A percentile compares a stretch with the other conserved stretches of the same genome.
These are phyloP conservation scores for Podaxis pistillaris DNA, from an alignment of 768 basidiomycete species.

Conservation along the genomic window DNA sequence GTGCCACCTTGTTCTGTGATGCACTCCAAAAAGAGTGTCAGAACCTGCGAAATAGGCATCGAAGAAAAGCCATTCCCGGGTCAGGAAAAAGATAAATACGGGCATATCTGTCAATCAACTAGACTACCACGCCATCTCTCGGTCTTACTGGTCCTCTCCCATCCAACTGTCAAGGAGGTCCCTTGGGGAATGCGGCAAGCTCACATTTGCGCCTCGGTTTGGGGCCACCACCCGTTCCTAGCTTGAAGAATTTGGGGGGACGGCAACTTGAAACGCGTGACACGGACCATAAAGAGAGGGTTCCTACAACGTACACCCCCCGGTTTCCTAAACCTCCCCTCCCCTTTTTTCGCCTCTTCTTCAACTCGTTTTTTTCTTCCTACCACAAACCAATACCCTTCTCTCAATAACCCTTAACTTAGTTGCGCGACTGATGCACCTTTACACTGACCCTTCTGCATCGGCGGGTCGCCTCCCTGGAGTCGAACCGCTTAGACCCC, in stretches of 20 bases:
- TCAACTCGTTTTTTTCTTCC: neutral
- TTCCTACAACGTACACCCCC: neutral
- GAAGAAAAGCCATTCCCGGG: no score
- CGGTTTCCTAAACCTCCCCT: neutral
- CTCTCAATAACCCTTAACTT: neutral
- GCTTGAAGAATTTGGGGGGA: neutral
- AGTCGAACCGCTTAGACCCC: neutral
- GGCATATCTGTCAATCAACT: neutral
- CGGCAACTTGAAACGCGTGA: neutral
- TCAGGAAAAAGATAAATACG: no score
- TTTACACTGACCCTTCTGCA: neutral
- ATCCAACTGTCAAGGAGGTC: neutral
- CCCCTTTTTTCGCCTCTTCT: neutral
- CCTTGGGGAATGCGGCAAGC: neutral
- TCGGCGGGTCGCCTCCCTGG: neutral
- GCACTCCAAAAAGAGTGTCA: no score
- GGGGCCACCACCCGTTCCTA: neutral
- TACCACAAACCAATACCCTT: neutral
- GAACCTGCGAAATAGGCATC: no score
- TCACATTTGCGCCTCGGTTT: neutral
- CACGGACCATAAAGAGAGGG: neutral
- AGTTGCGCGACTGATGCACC: neutral
- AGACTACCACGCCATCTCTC: neutral
- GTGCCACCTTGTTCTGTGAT: no score
- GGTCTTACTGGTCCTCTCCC: neutral